Conservation (phyloP, 345 rosid genomes). For the Syzygium jambos region DNA sequence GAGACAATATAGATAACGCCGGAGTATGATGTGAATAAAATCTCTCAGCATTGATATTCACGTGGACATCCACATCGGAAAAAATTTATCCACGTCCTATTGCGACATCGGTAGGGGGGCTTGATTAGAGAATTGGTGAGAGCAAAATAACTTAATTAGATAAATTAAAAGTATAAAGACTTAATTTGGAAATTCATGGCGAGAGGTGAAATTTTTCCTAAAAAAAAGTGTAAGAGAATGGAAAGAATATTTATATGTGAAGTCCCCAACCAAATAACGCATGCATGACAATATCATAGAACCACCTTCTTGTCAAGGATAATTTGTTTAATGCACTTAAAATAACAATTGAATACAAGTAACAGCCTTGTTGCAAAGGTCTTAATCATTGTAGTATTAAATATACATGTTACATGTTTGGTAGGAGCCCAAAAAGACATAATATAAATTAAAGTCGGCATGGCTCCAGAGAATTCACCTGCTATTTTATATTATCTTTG, state of each 20-base stretch:
- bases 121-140: background rate
- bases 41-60: background rate
- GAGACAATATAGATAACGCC: background rate
- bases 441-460: too few species aligned
- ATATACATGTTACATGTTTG: background rate
- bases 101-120: rapidly evolving
- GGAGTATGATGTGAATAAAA: background rate
- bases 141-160: background rate
- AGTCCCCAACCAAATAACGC: background rate
- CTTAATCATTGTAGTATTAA: background rate
- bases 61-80: background rate
- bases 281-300: background rate
- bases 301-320: background rate
- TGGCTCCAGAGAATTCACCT: background rate
- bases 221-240: background rate
- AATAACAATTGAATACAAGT: background rate
- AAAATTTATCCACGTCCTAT: background rate
- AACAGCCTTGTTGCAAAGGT: background rate
- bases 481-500: too few species aligned
- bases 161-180: background rate
- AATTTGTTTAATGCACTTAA: background rate
- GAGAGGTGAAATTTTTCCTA: background rate
- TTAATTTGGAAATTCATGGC: background rate
- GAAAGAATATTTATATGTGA: background rate
- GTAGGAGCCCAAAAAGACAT: background rate